Evolutionary conservation across 139 green algal genomes (phyloP).

Genomic region (Spirogloea muscicola): DNA sequence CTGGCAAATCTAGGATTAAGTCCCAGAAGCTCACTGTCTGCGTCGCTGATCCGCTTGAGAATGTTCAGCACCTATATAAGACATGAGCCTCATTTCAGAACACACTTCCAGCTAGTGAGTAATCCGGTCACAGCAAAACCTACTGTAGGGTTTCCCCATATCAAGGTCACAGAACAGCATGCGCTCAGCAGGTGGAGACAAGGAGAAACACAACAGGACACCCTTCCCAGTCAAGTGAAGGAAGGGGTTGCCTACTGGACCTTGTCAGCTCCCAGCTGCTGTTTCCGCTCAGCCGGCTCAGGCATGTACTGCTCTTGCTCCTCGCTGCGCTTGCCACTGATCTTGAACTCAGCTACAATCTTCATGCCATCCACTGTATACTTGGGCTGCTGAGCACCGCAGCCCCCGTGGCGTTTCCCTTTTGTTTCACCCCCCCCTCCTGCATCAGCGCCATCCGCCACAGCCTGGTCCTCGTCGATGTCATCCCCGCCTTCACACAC

Average conservation of each 20-base stretch:
- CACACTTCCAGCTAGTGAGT: too few relatives aligned
- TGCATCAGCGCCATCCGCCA: conserved; percentile 14
- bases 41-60: conserved; percentile 81
- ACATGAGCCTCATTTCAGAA: too few relatives aligned
- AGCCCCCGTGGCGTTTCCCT: conserved; percentile 32
- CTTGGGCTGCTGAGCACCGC: conserved; percentile 74
- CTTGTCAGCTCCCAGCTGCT: conserved; percentile 78
- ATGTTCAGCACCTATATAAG: conserved; percentile 79
- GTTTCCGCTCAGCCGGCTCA: conserved; percentile 47
- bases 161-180: too few relatives aligned
- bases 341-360: conserved; percentile 85
- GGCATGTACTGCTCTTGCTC: conserved; percentile 53
- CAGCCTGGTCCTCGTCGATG: neutral
- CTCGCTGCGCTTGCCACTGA: conserved; percentile 67
- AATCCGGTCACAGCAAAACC: too few relatives aligned
- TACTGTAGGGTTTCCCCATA: too few relatives aligned
- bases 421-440: too few relatives aligned
- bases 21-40: conserved; percentile 84
- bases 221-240: too few relatives aligned
- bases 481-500: conserved; percentile 46
- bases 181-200: too few relatives aligned
- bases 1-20: conserved; percentile 76
- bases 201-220: too few relatives aligned
- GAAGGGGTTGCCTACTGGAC: too few relatives aligned
- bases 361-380: conserved; percentile 82